phyloP scores from a whole-genome alignment of 2,329 filamentous ascomycete genomes.

The Hymenoscyphus linearis region DNA sequence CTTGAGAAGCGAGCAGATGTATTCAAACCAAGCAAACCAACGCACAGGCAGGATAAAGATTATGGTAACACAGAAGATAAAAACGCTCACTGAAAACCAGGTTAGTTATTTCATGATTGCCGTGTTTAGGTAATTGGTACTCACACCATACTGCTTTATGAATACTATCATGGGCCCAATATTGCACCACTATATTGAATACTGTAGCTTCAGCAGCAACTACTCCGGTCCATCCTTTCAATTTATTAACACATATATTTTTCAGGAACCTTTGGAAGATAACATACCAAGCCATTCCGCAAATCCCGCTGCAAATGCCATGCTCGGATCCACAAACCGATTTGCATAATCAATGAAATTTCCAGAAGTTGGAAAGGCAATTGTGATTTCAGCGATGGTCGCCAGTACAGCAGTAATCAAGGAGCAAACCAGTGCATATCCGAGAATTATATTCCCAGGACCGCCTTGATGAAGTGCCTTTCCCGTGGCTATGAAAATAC shows the following conservation, averaged over 20 bases:
- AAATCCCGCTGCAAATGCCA: slow-evolving; percentile 29
- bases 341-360: slow-evolving; percentile 17
- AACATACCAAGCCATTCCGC: slow-evolving; percentile 27
- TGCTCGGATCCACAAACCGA: slow-evolving; percentile 14
- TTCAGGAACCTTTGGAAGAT: neutral
- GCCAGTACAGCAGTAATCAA: slow-evolving; percentile 44
- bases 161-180: slow-evolving; percentile 19
- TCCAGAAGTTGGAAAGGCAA: slow-evolving; percentile 36
- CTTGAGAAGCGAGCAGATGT: slow-evolving; percentile 34
- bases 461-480: slow-evolving; percentile 39
- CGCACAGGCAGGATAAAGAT: slow-evolving; percentile 20
- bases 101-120: neutral
- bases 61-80: slow-evolving; percentile 14
- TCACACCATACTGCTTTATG: slow-evolving; percentile 17
- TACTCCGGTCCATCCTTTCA: slow-evolving; percentile 23
- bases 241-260: neutral
- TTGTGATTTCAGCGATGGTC: slow-evolving; percentile 36
- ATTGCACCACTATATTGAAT: slow-evolving; percentile 25
- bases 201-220: slow-evolving; percentile 26
- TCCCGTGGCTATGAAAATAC: slow-evolving; percentile 41
- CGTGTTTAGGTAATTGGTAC: neutral
- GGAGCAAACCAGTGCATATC: slow-evolving; percentile 40
- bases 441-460: slow-evolving; percentile 37
- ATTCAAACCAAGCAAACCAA: slow-evolving; percentile 36
- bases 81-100: slow-evolving; percentile 13